These are phyloP conservation scores for Ustilaginoidea virens DNA, from an alignment of 2,329 filamentous ascomycete genomes.

Conservation along the genomic window DNA sequence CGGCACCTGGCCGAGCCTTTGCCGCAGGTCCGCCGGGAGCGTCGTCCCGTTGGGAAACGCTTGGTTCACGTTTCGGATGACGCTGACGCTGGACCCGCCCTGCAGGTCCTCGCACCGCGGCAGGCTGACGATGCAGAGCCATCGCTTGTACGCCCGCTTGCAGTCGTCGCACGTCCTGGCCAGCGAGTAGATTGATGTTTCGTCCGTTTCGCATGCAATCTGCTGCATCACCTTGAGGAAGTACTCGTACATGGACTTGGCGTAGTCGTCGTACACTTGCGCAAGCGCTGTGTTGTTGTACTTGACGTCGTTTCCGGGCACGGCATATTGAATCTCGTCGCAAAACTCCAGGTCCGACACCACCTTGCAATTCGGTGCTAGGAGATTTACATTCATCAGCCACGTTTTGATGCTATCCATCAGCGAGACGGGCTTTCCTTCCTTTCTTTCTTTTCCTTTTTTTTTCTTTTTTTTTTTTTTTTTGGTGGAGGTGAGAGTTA, in stretches of 20 bases:
- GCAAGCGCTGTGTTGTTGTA: slow-evolving; percentile 49
- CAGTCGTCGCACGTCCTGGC: slow-evolving; percentile 65
- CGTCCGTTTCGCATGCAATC: slow-evolving; percentile 65
- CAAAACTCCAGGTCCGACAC: slow-evolving; percentile 84
- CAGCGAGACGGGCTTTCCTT: no score
- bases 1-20: slow-evolving; percentile 9
- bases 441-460: no score
- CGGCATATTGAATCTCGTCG: slow-evolving; percentile 75
- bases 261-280: slow-evolving; percentile 63
- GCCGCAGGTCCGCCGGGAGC: slow-evolving; percentile 22
- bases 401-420: slow-evolving; percentile 3
- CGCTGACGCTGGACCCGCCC: slow-evolving; percentile 27
- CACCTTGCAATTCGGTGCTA: slow-evolving; percentile 69
- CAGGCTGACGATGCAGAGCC: slow-evolving; percentile 88
- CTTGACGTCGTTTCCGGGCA: slow-evolving; percentile 59
- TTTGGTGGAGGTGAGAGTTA: no score
- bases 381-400: slow-evolving; percentile 6
- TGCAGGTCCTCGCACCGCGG: slow-evolving; percentile 82
- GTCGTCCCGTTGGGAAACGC: slow-evolving; percentile 54
- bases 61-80: slow-evolving; percentile 53
- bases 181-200: slow-evolving; percentile 66
- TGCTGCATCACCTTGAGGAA: slow-evolving; percentile 75
- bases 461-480: no score
- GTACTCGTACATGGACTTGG: slow-evolving; percentile 51
- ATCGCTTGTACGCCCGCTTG: slow-evolving; percentile 68